Conservation (phyloP, 1,284 basidiomycete genomes). For the Exobasidium cylindrosporum region DNA sequence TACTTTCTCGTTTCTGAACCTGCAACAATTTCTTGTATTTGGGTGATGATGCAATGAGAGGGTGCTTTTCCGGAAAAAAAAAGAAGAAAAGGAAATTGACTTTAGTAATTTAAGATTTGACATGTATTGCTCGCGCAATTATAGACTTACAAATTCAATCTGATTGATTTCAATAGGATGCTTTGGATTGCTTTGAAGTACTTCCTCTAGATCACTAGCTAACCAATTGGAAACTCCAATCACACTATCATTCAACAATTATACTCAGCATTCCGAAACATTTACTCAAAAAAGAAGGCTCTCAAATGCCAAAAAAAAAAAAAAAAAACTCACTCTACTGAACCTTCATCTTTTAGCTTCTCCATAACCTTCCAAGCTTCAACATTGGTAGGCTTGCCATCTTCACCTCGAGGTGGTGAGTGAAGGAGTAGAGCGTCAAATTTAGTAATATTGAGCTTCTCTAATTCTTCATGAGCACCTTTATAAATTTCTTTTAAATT, state of each 20-base stretch:
- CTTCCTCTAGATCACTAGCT: slow-evolving; percentile 33
- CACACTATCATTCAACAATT: too few species aligned
- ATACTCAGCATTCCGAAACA: too few species aligned
- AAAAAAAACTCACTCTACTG: slow-evolving; percentile 21
- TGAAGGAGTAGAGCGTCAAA: slow-evolving; percentile 36
- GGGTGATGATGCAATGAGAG: slow-evolving; percentile 24
- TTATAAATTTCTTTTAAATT: not conserved
- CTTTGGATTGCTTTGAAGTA: slow-evolving; percentile 31
- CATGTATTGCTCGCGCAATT: too few species aligned
- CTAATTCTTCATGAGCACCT: slow-evolving; percentile 1
- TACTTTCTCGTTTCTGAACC: slow-evolving; percentile 29
- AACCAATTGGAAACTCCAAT: slow-evolving; percentile 42
- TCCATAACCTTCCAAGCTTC: slow-evolving; percentile 41
- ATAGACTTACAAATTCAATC: slow-evolving; percentile 36
- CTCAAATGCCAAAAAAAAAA: too few species aligned
- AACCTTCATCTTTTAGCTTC: slow-evolving; percentile 29
- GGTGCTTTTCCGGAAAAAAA: too few species aligned
- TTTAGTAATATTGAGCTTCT: slow-evolving; percentile 23
- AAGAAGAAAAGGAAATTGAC: too few species aligned
- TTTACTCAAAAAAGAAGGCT: too few species aligned
- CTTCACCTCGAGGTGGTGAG: slow-evolving; percentile 33
- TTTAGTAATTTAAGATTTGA: too few species aligned
- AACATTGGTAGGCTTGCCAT: slow-evolving; percentile 32
- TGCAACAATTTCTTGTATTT: slow-evolving; percentile 31
- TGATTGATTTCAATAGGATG: slow-evolving; percentile 39